Base-by-base conservation (phyloP, 139 green algal genomes). In the Zygnema cylindricum region DNA sequence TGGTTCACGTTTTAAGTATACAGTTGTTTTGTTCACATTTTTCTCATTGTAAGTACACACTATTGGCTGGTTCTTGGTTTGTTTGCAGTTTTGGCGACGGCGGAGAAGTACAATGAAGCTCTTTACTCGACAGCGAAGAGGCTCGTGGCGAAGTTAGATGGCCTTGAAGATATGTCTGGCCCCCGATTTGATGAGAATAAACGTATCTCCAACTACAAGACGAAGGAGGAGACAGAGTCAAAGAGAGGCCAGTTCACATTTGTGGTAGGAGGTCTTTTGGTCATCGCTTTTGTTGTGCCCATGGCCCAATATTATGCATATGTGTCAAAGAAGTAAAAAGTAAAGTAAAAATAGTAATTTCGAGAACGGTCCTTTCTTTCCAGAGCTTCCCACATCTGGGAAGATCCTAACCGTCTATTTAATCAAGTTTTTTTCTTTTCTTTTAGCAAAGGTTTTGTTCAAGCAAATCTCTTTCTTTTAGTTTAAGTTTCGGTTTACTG, bases 281-380 rank as follows among this genome's bases (percentile, higher is more conserved):
- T 98, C 76, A 99, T 99, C 85, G 93, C 96, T 1, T 94, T 98
- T 40, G 95, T 98, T 3, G 97, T 99, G 86, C 96, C 96, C 76
- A 98, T 98, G 96, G 86, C 98, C 63, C 96, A 98, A 91, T 94
- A 91, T 73, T 92, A 81, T 1, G 92, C 82, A 0, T 94, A 94
- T 85, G 89, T 93, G 0, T 78, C 73, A 30, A 88, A 84, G 38
- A 91, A 93, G 73, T 90, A 73, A 91, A 41, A 1, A 30, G 57
- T 30, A 73, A 30, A 73, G 57, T 73, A 73, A 73, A 30, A 73
- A 73, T 35, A 73, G 57, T 35, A 73, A 30, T 35, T 30, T 35
- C 25, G 57, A 25, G 57, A 73, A 35, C 30, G 57, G 57, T 73
- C n/a, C n/a, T n/a, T n/a, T n/a, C n/a, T n/a, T n/a, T n/a, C n/a